phyloP scores from a whole-genome alignment of 805 yeast genomes.

The Candida manassasensis region DNA sequence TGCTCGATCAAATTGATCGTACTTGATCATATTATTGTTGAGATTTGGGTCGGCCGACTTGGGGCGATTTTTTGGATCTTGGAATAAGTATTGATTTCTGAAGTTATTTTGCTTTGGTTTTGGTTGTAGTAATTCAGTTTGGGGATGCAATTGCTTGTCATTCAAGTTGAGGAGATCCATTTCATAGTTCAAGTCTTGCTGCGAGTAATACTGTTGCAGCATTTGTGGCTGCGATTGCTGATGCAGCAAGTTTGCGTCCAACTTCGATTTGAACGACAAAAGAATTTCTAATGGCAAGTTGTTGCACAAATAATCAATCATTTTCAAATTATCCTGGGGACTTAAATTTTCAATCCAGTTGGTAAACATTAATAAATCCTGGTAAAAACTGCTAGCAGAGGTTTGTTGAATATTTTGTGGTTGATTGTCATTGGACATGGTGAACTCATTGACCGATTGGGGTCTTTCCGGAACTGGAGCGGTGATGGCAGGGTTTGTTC shows the following conservation, averaged over 20 bases:
- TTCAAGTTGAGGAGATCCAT: slow-evolving; percentile 12
- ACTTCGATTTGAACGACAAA: slow-evolving; percentile 43
- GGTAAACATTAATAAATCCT: slow-evolving; percentile 47
- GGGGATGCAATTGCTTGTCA: slow-evolving; percentile 6
- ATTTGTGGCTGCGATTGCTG: slow-evolving; percentile 5
- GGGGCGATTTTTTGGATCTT: slow-evolving; percentile 29
- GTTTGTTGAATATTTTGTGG: not conserved
- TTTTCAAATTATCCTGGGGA: slow-evolving; percentile 47
- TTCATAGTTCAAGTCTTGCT: slow-evolving; percentile 8
- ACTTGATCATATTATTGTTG: slow-evolving; percentile 15
- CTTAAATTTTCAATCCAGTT: slow-evolving; percentile 48
- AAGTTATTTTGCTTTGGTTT: slow-evolving; percentile 36
- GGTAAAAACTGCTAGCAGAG: slow-evolving; percentile 35
- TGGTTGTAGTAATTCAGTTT: slow-evolving; percentile 29
- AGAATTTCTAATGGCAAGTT: slow-evolving; percentile 49
- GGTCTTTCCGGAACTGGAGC: slow-evolving; percentile 33
- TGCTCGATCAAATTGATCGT: slow-evolving; percentile 26
- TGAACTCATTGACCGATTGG: slow-evolving; percentile 39
- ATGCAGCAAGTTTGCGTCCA: slow-evolving; percentile 35
- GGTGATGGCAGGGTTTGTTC: not conserved
- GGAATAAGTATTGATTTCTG: slow-evolving; percentile 9
- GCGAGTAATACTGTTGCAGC: not conserved
- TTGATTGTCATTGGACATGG: slow-evolving; percentile 8
- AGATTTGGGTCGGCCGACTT: slow-evolving; percentile 43
- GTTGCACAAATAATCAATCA: slow-evolving; percentile 50